Evolutionary conservation across 75 land plant species (phyloP).

Genomic region (Picea sitchensis): DNA sequence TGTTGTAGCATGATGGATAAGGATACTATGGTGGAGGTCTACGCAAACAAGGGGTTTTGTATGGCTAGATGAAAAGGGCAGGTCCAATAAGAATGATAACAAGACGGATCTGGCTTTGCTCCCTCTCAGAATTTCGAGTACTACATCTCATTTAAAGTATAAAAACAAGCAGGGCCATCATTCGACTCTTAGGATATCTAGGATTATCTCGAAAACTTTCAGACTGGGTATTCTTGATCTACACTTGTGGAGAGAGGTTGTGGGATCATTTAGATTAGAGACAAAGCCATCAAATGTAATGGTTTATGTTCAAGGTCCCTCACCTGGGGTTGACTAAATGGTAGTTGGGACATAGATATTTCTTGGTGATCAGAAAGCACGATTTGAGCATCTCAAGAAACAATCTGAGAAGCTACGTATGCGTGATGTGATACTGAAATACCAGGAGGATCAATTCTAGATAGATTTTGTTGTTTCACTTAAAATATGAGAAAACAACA

Average conservation of each 20-base stretch:
- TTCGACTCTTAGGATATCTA: slow-evolving; percentile 61
- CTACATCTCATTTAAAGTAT: slow-evolving; percentile 16
- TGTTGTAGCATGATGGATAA: too few relatives aligned
- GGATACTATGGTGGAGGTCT: slow-evolving; percentile 57
- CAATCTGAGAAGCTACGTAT: slow-evolving; percentile 54
- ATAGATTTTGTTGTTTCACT: too few relatives aligned
- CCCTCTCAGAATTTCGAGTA: slow-evolving; percentile 44
- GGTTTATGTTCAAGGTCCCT: slow-evolving; percentile 89
- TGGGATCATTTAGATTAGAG: slow-evolving; percentile 89
- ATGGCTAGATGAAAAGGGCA: neutral
- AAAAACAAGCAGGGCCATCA: slow-evolving; percentile 45
- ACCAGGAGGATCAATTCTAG: too few relatives aligned
- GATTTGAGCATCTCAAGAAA: slow-evolving; percentile 54
- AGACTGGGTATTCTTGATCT: slow-evolving; percentile 36
- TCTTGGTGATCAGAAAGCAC: slow-evolving; percentile 63
- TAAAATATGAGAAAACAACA: too few relatives aligned
- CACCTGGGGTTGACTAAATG: slow-evolving; percentile 89
- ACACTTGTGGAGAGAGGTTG: slow-evolving; percentile 77
- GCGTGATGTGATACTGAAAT: too few relatives aligned
- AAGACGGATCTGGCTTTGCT: slow-evolving; percentile 20
- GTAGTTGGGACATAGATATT: slow-evolving; percentile 84
- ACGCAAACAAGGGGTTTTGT: slow-evolving; percentile 44
- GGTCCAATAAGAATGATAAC: neutral
- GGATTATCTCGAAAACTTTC: slow-evolving; percentile 59
- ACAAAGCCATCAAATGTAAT: slow-evolving; percentile 70